A percentile compares a stretch with the other conserved stretches of the same genome.
Evolutionary conservation across 2,329 filamentous ascomycete species (phyloP).

Genomic region (Trichoderma polysporum): DNA sequence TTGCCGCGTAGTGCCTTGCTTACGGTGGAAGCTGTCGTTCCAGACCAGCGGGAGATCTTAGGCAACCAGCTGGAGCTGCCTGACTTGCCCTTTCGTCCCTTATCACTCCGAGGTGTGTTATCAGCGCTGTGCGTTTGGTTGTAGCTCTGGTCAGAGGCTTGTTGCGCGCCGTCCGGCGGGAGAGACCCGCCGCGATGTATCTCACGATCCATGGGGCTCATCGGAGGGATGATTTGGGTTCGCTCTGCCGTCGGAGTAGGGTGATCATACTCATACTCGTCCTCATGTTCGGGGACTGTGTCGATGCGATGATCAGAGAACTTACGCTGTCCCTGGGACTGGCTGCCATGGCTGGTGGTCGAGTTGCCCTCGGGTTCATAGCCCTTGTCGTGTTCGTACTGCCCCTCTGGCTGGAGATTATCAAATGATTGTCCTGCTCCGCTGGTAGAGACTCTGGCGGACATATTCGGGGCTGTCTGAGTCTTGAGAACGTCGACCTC

Average conservation of each 20-base stretch:
- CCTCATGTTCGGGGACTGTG: constrained; percentile 81
- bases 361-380: constrained; percentile 86
- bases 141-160: constrained; percentile 43
- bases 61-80: constrained; percentile 80
- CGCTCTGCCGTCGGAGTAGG: constrained; percentile 42
- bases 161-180: constrained; percentile 60
- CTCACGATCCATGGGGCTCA: constrained; percentile 56
- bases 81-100: constrained; percentile 85
- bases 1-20: constrained; percentile 74
- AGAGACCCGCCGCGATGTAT: constrained; percentile 51
- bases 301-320: constrained; percentile 80
- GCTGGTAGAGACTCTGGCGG: constrained; percentile 36
- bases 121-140: constrained; percentile 62
- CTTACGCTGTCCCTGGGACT: constrained; percentile 60
- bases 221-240: constrained; percentile 45
- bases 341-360: constrained; percentile 64
- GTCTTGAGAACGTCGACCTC: constrained; percentile 85
- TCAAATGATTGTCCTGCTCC: constrained; percentile 66
- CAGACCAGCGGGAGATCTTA: constrained; percentile 96
- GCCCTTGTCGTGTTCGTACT: constrained; percentile 68
- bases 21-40: constrained; percentile 87
- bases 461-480: constrained; percentile 45
- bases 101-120: constrained; percentile 72
- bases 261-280: constrained; percentile 63
- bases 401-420: constrained; percentile 60